phyloP scores from a whole-genome alignment of 441 rosid species.

The Erodium moschatum region DNA sequence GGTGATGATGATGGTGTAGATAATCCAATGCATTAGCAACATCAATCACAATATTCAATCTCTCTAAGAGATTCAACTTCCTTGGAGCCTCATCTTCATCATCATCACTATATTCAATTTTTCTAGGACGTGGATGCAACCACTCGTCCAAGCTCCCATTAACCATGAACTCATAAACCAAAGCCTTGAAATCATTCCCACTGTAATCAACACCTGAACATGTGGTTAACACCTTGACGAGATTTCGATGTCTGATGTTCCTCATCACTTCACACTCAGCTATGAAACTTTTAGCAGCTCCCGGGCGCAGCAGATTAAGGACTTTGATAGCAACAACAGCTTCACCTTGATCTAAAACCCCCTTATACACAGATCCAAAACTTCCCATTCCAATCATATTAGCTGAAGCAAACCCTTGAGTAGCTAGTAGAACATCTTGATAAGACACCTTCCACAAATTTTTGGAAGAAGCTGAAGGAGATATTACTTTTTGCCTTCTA shows the following conservation, averaged over 20 bases:
- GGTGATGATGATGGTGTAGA: constrained; percentile 12
- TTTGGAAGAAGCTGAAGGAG: not conserved
- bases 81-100: not conserved
- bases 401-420: constrained; percentile 6
- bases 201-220: constrained; percentile 14
- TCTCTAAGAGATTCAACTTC: not conserved
- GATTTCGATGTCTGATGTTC: constrained; percentile 13
- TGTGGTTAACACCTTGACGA: constrained; percentile 16
- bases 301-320: constrained; percentile 10
- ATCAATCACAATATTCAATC: constrained; percentile 10
- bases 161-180: constrained; percentile 19
- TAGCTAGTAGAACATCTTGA: constrained; percentile 4
- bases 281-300: constrained; percentile 16
- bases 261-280: constrained; percentile 16
- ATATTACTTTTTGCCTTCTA: not conserved
- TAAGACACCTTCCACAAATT: constrained; percentile 2
- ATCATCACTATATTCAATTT: too few relatives aligned
- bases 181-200: constrained; percentile 16
- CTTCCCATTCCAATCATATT: constrained; percentile 14
- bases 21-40: not conserved
- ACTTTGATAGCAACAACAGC: constrained; percentile 15
- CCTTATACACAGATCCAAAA: constrained; percentile 16
- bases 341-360: constrained; percentile 7
- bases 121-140: not conserved
- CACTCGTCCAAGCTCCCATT: constrained; percentile 17